Base-by-base conservation (phyloP, 192 early-diverging fungal species). In the Lunasporangiospora selenospora region DNA sequence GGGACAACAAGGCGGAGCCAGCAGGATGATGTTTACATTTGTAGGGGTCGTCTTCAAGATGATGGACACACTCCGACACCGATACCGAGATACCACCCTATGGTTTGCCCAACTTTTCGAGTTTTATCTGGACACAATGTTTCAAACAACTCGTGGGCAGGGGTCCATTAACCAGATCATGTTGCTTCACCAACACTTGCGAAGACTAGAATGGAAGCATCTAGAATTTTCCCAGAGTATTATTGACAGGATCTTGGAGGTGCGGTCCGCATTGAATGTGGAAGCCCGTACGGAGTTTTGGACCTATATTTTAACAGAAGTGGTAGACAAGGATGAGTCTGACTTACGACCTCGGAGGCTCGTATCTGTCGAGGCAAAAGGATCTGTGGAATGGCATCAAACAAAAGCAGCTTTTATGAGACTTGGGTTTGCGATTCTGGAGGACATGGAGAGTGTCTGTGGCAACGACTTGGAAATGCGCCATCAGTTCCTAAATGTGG, bases 101-200 rank as follows among this genome's bases (percentile, higher is more conserved):
- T 52, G 62, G 49, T 12, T 73, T 18, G 33, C 18, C 12, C 39
- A 43, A 48, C 5, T 73, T 16, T 73, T 58, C 47, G 69, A 49
- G 13, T 53, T 63, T 4, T 73, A 61, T 47, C 34, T 73, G 15
- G 61, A 73, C 1, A 44, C 63, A 55, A 59, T 39, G 10, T 33
- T 52, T 30, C 32, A 52, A 30, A 73, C 41, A 16, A 52, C 60
- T 4, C 13, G 21, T 5, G 67, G 59, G 12, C 13, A 57, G 9
- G 67, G 67, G 5, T 49, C 24, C 12, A 58, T 63, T 32, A 73
- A 73, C 53, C 69, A 73, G 36, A 62, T 24, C 31, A 73, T 73
- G 69, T 16, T 73, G 21, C 45, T 73, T 16, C 69, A 73, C 24
- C 69, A 73, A 31, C 69, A 73, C 26, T 73, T 73, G 43, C 69